Evolutionary conservation across 2,329 filamentous ascomycete genomes (phyloP).

Genomic region (Talaromyces islandicus): DNA sequence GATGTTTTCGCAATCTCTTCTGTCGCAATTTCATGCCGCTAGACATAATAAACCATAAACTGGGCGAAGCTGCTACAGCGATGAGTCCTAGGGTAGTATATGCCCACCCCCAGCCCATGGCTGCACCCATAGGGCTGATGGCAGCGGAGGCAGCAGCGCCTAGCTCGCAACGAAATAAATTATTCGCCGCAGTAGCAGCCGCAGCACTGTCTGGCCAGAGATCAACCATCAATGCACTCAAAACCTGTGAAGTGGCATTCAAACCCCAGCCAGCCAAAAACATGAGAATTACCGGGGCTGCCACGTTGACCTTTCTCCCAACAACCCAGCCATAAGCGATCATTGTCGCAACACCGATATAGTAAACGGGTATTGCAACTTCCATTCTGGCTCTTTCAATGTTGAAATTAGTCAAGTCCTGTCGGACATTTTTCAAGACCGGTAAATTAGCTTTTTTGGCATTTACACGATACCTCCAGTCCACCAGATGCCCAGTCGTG

Average conservation of each 20-base stretch:
- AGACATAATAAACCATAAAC: background rate
- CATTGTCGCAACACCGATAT: constrained; percentile 10
- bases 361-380: constrained; percentile 26
- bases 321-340: constrained; percentile 39
- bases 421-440: constrained; percentile 25
- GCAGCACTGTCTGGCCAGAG: constrained; percentile 28
- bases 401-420: constrained; percentile 33
- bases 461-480: constrained; percentile 37
- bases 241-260: constrained; percentile 12
- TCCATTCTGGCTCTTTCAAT: constrained; percentile 39
- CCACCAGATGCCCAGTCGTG: constrained; percentile 33
- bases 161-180: constrained; percentile 37
- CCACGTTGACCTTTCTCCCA: constrained; percentile 24
- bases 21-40: background rate
- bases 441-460: constrained; percentile 25
- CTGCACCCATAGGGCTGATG: constrained; percentile 34
- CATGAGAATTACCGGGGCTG: constrained; percentile 30
- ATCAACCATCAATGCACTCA: background rate
- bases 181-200: constrained; percentile 39
- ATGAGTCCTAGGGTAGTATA: background rate
- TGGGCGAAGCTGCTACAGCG: background rate
- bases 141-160: constrained; percentile 38
- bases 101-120: constrained; percentile 22
- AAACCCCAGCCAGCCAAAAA: constrained; percentile 34
- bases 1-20: background rate